Evolutionary conservation across 768 basidiomycete genomes (phyloP), one percentile per base, ranked within the genome.

Genomic region (Infundibulicybe gibba): DNA sequence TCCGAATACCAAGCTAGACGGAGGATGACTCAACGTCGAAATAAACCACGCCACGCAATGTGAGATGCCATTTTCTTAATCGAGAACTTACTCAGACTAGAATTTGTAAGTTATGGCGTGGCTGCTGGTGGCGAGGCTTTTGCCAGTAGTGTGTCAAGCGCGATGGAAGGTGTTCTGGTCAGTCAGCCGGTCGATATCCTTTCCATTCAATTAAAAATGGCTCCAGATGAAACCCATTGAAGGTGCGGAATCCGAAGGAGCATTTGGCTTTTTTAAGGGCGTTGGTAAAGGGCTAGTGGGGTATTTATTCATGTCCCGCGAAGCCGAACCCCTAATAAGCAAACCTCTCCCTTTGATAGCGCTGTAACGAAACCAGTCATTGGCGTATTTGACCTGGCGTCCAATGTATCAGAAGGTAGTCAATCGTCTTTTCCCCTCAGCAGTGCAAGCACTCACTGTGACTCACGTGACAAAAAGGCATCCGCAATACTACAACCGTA

Each of bases 401-500:
- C 94, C 12, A 97, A 94, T 57, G 83, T 97, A 16, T 85, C 90
- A 19, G 95, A 97, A 77, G 95, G 89, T 87, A 50, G 38, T 54
- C 39, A 14, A 38, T 38, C 17, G 10, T 10, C 14, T 6, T 10
- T 6, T 38, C 14, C 35, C 17, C 35, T 12, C 17, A 40, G 15
- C 6, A 17, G 16, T n/a, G 12, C 43, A 43, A 25, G 43, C 32
- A 34, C 35, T 38, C 35, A n/a, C 10, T 38, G 10, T 19, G 17
- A 6, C 35, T 10, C 15, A 34, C 33, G 15, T 10, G 15, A 34
- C 33, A 34, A 10, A 31, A 49, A 93, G 91, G 95, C 20, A 95
- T 99, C 52, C 84, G 97, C 39, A 99, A 99, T 58, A 99, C 97
- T 1, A 98, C 97, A 0, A 98, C 94, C 2, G 95, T 98, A 2